Base-by-base conservation (phyloP, 2,329 filamentous ascomycete genomes). In the Penicillium hordei region DNA sequence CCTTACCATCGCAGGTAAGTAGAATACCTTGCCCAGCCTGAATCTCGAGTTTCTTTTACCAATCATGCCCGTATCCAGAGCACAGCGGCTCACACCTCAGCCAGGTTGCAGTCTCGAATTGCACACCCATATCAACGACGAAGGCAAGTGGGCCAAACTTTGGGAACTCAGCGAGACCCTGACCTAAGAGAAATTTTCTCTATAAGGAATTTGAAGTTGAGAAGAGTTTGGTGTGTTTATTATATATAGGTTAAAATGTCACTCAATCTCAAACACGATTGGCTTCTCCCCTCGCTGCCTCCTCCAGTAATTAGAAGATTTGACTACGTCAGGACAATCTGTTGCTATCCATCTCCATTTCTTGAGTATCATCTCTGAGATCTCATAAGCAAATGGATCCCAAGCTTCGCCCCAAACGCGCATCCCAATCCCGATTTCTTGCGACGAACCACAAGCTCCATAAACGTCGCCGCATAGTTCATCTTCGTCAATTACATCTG, bases 151-250 rank as follows among this genome's bases (percentile, higher is more conserved):
- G 49, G 54, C 66, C 21, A 61, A 57, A 23, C 62, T 73, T 40
- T 75, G 72, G 72, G 59, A 59, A 8, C 25, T 74, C 19, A 72
- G 71, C 50, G 71, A 74, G 52, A 21, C 62, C 6, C 49, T 74
- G 50, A 67, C 69, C 12, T 58, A 64, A 9, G 60, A 72, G 58
- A 70, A 67, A 19, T 72, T 72, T 17, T 34, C 44, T 2, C 40
- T 52, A 8, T 55, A 36, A 49, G 25, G 0, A 1, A 52, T 23
- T 9, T n/a, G 4, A 23, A 27, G 5, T 10, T 13, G 15, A 44
- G 21, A 34, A 2, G 8, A 34, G 7, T 25, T 25, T 5, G 45
- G 12, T 8, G 5, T 23, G 9, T 10, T 33, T 23, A n/a, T 48
- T 34, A 48, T 36, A 12, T 5, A 48, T 6, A 13, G 1, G 3